Evolutionary conservation across 192 early-diverging fungal species (phyloP).

Genomic region (Mortierella hygrophila): DNA sequence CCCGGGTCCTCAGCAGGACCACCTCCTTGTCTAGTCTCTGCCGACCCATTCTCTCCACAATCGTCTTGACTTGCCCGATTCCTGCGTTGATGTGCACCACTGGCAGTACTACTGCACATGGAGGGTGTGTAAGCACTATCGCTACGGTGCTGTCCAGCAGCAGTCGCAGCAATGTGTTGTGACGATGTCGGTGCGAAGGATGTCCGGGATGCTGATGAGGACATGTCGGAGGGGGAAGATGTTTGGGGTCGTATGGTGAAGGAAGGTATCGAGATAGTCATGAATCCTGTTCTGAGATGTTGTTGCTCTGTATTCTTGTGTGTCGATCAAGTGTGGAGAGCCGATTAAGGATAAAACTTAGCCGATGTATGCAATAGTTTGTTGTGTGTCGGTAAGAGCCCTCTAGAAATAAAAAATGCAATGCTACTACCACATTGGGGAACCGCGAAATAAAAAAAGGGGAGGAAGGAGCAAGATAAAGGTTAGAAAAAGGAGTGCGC

Average conservation of each 20-base stretch:
- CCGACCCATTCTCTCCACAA: background rate
- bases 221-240: background rate
- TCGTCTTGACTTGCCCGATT: background rate
- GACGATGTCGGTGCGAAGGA: conserved; percentile 1
- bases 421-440: background rate
- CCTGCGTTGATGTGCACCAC: background rate
- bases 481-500: background rate
- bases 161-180: background rate
- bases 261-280: background rate
- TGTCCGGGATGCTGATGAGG: background rate
- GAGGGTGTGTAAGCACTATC: background rate
- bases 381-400: background rate
- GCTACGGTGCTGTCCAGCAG: background rate
- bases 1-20: background rate
- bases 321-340: too few species aligned
- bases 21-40: background rate
- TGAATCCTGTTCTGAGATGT: background rate
- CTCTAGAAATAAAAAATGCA: too few species aligned
- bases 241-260: background rate
- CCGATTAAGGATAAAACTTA: background rate
- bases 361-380: background rate
- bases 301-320: too few species aligned
- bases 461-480: background rate
- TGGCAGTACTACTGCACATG: background rate
- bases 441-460: background rate